phyloP scores from a whole-genome alignment of 306 rosid genomes.

The Coriaria nepalensis region DNA sequence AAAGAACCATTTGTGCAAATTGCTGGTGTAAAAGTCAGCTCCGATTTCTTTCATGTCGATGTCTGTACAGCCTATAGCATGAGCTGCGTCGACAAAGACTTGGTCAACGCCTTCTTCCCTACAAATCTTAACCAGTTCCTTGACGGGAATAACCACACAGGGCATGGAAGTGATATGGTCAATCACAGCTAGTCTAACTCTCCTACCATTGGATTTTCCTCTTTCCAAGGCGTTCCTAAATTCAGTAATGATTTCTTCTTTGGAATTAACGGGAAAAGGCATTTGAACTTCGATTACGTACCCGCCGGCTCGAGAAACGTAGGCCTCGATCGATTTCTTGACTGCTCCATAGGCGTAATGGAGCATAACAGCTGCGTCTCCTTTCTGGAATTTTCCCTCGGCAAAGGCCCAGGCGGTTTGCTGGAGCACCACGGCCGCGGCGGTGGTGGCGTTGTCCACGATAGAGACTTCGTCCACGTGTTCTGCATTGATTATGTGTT shows the following conservation, averaged over 20 bases:
- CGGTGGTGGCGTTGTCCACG: conserved; percentile 98
- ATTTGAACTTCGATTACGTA: conserved; percentile 64
- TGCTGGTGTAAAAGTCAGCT: conserved; percentile 91
- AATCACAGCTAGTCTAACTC: conserved; percentile 75
- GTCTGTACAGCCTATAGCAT: conserved; percentile 71
- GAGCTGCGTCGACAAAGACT: conserved; percentile 94
- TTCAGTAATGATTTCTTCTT: conserved; percentile 54
- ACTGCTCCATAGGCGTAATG: conserved; percentile 84
- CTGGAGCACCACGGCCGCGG: conserved; percentile 90
- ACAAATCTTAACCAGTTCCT: conserved; percentile 72
- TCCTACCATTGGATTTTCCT: conserved; percentile 59
- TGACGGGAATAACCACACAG: conserved; percentile 67
- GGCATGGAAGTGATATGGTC: conserved; percentile 98
- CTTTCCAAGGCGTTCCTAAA: conserved; percentile 59
- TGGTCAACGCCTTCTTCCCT: conserved; percentile 91
- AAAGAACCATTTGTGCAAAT: conserved; percentile 93
- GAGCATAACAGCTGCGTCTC: conserved; percentile 78
- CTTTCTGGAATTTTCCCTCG: conserved; percentile 48
- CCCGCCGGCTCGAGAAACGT: conserved; percentile 79
- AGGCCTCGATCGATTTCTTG: conserved; percentile 87
- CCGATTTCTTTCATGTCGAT: conserved; percentile 86
- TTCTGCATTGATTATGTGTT: conserved; percentile 53
- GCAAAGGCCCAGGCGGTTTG: conserved; percentile 63
- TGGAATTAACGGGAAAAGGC: conserved; percentile 71
- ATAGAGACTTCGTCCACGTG: conserved; percentile 69